Conservation (phyloP, 768 basidiomycete genomes). For the Royoungia palumana region DNA sequence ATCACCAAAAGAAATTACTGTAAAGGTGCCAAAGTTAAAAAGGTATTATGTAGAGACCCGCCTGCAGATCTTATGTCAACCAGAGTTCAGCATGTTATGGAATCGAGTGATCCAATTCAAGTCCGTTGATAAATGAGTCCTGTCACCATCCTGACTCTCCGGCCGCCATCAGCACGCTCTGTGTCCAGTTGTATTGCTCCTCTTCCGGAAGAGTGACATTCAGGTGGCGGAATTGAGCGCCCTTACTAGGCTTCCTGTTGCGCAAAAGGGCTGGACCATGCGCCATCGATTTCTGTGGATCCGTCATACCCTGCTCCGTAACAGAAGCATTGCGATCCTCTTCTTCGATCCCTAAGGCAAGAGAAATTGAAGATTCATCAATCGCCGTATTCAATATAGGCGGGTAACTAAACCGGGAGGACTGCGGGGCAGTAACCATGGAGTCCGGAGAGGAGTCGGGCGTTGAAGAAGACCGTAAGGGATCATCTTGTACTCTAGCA, state of each 20-base stretch:
- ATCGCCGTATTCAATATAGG: slow-evolving; percentile 62
- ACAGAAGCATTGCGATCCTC: slow-evolving; percentile 21
- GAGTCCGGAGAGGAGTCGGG: slow-evolving; percentile 38
- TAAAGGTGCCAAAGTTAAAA: slow-evolving; percentile 7
- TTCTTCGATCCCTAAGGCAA: slow-evolving; percentile 28
- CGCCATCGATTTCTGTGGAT: slow-evolving; percentile 21
- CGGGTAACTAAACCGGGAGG: slow-evolving; percentile 45
- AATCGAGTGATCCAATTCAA: slow-evolving; percentile 4
- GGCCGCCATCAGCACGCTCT: slow-evolving; percentile 70
- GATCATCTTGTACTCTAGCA: slow-evolving; percentile 15
- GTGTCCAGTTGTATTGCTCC: slow-evolving; percentile 67
- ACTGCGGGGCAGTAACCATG: slow-evolving; percentile 58
- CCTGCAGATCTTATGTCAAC: slow-evolving; percentile 29
- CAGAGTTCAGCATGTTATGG: slow-evolving; percentile 19
- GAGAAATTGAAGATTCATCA: slow-evolving; percentile 50
- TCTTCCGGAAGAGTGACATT: slow-evolving; percentile 32
- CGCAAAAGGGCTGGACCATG: slow-evolving; percentile 1
- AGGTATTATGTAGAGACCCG: slow-evolving; percentile 23
- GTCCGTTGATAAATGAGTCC: slow-evolving; percentile 8
- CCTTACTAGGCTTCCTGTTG: slow-evolving; percentile 18
- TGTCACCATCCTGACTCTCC: slow-evolving; percentile 41
- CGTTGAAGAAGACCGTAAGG: slow-evolving; percentile 25
- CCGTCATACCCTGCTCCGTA: slow-evolving; percentile 6
- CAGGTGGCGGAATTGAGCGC: slow-evolving; percentile 26
- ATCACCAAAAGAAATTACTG: slow-evolving; percentile 15